These are phyloP conservation scores for Clonostachys chloroleuca DNA, from an alignment of 2,329 filamentous ascomycete genomes.

Conservation along the genomic window DNA sequence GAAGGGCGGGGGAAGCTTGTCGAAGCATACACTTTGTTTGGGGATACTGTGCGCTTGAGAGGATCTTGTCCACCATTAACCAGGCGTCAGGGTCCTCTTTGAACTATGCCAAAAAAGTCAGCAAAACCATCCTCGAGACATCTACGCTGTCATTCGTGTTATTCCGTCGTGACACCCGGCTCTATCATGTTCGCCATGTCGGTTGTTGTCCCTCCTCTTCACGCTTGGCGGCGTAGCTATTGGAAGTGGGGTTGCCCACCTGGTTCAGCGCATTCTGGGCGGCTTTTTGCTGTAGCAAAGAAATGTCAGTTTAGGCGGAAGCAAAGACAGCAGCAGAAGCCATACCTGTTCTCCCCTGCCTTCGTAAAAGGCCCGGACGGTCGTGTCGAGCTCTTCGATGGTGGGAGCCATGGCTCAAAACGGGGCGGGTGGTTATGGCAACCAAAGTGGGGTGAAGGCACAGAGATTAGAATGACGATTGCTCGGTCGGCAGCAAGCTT, in stretches of 20 bases:
- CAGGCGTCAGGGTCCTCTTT: slow-evolving; percentile 98
- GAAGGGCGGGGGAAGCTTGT: neutral
- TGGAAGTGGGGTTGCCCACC: slow-evolving; percentile 45
- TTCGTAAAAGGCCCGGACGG: slow-evolving; percentile 96
- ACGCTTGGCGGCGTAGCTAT: neutral
- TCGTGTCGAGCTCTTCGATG: slow-evolving; percentile 93
- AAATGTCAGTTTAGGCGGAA: slow-evolving; percentile 30
- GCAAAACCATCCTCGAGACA: neutral
- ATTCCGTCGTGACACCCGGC: too few relatives aligned
- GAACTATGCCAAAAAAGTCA: slow-evolving; percentile 56
- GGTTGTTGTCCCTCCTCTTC: too few relatives aligned
- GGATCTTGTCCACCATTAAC: slow-evolving; percentile 95
- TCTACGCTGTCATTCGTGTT: too few relatives aligned
- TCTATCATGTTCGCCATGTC: too few relatives aligned
- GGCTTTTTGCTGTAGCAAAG: slow-evolving; percentile 76
- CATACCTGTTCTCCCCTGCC: slow-evolving; percentile 88
- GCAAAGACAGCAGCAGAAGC: slow-evolving; percentile 10
- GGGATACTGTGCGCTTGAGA: slow-evolving; percentile 86
- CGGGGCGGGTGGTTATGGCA: slow-evolving; percentile 9
- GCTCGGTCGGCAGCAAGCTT: neutral
- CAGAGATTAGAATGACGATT: neutral
- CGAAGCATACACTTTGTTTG: slow-evolving; percentile 85
- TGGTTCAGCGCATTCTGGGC: slow-evolving; percentile 91
- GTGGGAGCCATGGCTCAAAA: slow-evolving; percentile 57
- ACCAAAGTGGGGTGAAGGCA: neutral